A percentile compares a stretch with the other conserved stretches of the same genome.
Evolutionary conservation across 805 yeast species (phyloP).

Genomic region (Metschnikowia gelsemii): DNA sequence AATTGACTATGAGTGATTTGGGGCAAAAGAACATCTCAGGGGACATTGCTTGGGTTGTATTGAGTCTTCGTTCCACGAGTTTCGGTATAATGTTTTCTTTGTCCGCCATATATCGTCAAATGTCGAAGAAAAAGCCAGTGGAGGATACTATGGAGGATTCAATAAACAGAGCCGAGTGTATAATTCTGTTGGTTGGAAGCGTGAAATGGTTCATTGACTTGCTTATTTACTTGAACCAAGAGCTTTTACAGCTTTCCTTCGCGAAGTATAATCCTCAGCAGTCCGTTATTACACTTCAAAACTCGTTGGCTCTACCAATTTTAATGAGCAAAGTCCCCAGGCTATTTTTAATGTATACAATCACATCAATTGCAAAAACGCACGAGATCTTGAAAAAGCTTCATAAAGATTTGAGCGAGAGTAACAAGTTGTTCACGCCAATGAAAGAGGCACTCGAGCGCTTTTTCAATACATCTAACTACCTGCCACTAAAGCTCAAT

Average conservation of each 20-base stretch:
- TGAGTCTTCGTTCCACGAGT: constrained; percentile 69
- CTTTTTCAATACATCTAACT: constrained; percentile 46
- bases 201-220: constrained; percentile 86
- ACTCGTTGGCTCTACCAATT: constrained; percentile 55
- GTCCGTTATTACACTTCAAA: constrained; percentile 25
- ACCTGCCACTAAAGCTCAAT: constrained; percentile 55
- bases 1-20: constrained; percentile 58
- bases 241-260: constrained; percentile 50
- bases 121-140: constrained; percentile 54
- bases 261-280: constrained; percentile 22
- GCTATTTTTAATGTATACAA: constrained; percentile 61
- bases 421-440: constrained; percentile 44
- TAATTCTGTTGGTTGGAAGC: constrained; percentile 66
- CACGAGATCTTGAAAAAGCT: constrained; percentile 56
- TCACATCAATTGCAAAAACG: constrained; percentile 64
- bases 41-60: constrained; percentile 59
- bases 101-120: constrained; percentile 63
- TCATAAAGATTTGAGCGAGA: constrained; percentile 48
- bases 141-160: constrained; percentile 55
- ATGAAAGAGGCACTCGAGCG: constrained; percentile 54
- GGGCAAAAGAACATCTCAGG: constrained; percentile 31
- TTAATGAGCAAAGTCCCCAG: constrained; percentile 70
- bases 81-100: constrained; percentile 66
- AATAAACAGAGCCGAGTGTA: constrained; percentile 58
- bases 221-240: constrained; percentile 70